phyloP scores from a whole-genome alignment of 2,329 filamentous ascomycete genomes.

The Fusarium sp. region DNA sequence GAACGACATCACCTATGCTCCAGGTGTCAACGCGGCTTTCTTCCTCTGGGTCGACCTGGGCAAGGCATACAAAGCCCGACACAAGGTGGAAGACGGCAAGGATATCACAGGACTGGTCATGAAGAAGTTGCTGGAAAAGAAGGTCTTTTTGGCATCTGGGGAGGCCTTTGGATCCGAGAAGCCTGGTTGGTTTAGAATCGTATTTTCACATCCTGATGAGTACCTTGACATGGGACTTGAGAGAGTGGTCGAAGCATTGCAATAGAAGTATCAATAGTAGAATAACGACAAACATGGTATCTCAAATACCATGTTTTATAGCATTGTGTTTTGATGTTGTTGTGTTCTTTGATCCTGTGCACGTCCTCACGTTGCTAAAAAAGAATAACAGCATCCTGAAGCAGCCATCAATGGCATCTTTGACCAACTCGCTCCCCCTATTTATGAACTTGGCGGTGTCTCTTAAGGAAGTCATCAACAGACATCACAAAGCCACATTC shows the following conservation, averaged over 20 bases:
- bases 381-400: no score
- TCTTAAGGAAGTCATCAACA: not conserved
- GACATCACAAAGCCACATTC: not conserved
- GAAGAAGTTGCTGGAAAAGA: conserved; percentile 43
- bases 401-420: not conserved
- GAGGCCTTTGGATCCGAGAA: conserved; percentile 51
- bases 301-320: not conserved
- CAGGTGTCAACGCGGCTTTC: conserved; percentile 63
- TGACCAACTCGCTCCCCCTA: not conserved
- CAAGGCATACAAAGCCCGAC: conserved; percentile 37
- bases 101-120: conserved; percentile 43
- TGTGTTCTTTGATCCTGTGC: no score
- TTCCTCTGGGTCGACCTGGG: conserved; percentile 65
- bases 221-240: conserved; percentile 45
- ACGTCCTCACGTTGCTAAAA: no score
- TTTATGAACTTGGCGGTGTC: not conserved
- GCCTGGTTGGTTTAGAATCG: conserved; percentile 53
- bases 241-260: conserved; percentile 29
- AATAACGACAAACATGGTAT: not conserved
- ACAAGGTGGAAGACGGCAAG: conserved; percentile 13
- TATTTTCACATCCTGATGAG: conserved; percentile 48
- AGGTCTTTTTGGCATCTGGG: conserved; percentile 51
- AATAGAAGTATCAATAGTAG: not conserved
- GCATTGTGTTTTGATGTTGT: no score
- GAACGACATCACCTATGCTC: conserved; percentile 56